Conservation (phyloP, 257 asterid species). For the Solanum paucissectum region DNA sequence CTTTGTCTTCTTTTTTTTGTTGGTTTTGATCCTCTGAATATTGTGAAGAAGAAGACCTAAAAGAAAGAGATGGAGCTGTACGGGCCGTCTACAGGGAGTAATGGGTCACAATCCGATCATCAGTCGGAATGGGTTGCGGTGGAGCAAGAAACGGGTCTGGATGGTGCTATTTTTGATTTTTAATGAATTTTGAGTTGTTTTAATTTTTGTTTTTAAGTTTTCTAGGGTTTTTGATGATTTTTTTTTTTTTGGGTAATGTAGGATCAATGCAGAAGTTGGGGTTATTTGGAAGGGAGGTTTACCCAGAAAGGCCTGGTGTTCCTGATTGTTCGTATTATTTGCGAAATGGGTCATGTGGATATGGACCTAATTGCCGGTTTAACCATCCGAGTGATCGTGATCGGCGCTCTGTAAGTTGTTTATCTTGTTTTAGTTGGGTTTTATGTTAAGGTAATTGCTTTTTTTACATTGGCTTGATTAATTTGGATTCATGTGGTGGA, state of each 20-base stretch:
- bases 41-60: neutral
- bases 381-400: constrained; percentile 66
- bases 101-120: constrained; percentile 30
- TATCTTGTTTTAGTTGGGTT: neutral
- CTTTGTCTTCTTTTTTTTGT: neutral
- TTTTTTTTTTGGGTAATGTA: constrained; percentile 11
- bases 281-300: constrained; percentile 43
- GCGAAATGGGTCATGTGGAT: constrained; percentile 78
- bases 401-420: constrained; percentile 37
- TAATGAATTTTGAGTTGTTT: neutral
- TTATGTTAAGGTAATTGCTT: neutral
- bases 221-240: constrained; percentile 2
- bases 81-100: constrained; percentile 14
- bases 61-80: constrained; percentile 42
- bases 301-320: constrained; percentile 68
- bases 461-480: neutral
- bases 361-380: constrained; percentile 74
- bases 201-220: neutral
- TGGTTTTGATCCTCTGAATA: constrained; percentile 2
- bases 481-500: neutral
- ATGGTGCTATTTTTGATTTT: constrained; percentile 17
- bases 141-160: constrained; percentile 28
- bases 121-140: constrained; percentile 36
- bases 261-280: constrained; percentile 52
- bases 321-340: constrained; percentile 67